Base-by-base conservation (phyloP, 1,284 basidiomycete species). In the Malassezia furfur region DNA sequence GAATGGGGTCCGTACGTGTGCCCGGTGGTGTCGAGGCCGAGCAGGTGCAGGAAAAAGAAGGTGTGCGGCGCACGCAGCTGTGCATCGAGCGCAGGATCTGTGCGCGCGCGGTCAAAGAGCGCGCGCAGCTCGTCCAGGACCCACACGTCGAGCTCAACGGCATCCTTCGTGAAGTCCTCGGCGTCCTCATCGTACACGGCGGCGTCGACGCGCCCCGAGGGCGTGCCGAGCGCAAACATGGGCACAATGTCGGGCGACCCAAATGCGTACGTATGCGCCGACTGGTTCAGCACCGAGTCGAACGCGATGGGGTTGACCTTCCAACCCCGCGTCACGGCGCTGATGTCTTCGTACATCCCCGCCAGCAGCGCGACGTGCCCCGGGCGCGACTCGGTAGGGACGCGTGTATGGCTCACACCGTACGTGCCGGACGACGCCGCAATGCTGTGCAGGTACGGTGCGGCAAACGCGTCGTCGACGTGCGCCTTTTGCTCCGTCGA, bases 281-380 rank as follows among this genome's bases (percentile, higher is more conserved):
- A 88, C 69, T 84, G 85, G 65, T 91, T 91, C 72, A 91, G 85
- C 3, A 91, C 82, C 1, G 88, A 90, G 74, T 91, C 88, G 70
- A 91, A 91, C 58, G 87, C 82, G 32, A 89, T 85, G 28, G 88
- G 89, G 76, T 91, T 91, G 5, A 83, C 81, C 78, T 89, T 89
- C 87, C 87, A 89, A 51, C 87, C 82, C 85, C 86, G 60, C 0
- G 85, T 89, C 30, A 91, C 88, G 12, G 88, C 88, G 5, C 86
- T 88, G 5, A 89, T 87, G 66, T 91, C 88, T 75, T 91, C 89
- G 71, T 91, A 91, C 86, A 91, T 89, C 8, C 88, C 88, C 35
- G 85, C 89, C 64, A 91, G 89, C 58, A 91, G 81, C 28, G 88
- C 88, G 30, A 91, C 88, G 52, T 78, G 89, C 7, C 88, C 89